Evolutionary conservation across 352 stramenopile genomes (phyloP).

Genomic region (Globisporangium parvum): DNA sequence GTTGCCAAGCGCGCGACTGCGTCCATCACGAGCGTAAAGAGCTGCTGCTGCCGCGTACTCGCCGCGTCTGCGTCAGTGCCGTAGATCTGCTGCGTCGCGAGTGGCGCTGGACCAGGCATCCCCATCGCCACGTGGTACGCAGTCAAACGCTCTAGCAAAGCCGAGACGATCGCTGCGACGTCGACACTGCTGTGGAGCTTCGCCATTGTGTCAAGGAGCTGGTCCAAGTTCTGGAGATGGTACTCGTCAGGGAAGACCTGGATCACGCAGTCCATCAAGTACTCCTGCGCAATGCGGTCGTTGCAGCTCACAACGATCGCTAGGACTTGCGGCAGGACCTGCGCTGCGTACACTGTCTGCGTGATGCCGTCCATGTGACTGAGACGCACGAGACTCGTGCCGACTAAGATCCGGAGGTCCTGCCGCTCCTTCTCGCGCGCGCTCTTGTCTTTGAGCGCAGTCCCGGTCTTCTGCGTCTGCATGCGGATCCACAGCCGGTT

Average conservation of each 20-base stretch:
- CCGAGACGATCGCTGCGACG: constrained; percentile 85
- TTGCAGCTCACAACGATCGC: constrained; percentile 93
- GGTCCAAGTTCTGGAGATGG: constrained; percentile 93
- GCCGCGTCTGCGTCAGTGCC: constrained; percentile 7
- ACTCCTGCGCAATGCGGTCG: constrained; percentile 97
- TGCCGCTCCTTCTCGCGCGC: constrained; percentile 83
- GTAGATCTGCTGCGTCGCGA: constrained; percentile 4
- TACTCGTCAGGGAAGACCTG: constrained; percentile 98
- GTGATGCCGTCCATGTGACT: constrained; percentile 95
- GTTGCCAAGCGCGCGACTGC: constrained; percentile 8
- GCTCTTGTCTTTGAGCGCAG: constrained; percentile 64
- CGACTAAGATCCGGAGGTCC: constrained; percentile 96
- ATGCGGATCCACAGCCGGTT: constrained; percentile 99
- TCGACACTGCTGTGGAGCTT: constrained; percentile 91
- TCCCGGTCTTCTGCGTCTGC: constrained; percentile 82
- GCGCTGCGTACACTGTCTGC: constrained; percentile 80
- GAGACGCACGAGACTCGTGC: constrained; percentile 96
- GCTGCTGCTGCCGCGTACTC: constrained; percentile 8
- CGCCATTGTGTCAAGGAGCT: constrained; percentile 82
- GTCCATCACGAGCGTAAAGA: constrained; percentile 17
- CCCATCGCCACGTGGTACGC: constrained; percentile 71
- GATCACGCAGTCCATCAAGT: constrained; percentile 98
- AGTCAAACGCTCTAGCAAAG: constrained; percentile 92
- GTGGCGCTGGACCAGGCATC: too few species aligned
- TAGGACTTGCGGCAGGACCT: constrained; percentile 89